phyloP scores from a whole-genome alignment of 1,284 basidiomycete species.

The Sparassis latifolia region DNA sequence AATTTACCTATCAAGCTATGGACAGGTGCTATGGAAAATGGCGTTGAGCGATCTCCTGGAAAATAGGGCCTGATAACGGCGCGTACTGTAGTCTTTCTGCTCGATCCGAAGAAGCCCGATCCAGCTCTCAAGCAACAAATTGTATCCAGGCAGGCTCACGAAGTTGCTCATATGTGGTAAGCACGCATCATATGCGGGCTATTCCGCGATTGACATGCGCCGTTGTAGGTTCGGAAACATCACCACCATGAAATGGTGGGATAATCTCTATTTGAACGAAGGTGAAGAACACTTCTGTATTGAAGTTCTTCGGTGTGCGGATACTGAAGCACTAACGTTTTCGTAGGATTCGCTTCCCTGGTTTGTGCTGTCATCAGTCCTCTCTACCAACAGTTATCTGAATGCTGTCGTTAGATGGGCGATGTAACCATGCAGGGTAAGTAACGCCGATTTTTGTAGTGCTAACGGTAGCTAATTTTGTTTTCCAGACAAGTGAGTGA shows the following conservation, averaged over 20 bases:
- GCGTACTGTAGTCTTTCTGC: conserved; percentile 76
- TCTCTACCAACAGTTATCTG: not conserved
- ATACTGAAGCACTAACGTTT: not conserved
- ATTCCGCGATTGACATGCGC: not conserved
- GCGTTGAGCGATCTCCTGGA: not conserved
- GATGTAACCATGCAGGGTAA: conserved; percentile 86
- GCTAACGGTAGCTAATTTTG: conserved; percentile 1
- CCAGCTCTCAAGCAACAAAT: conserved; percentile 76
- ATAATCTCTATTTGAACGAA: conserved; percentile 83
- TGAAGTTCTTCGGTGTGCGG: conserved; percentile 15
- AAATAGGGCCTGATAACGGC: conserved; percentile 83
- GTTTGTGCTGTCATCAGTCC: conserved; percentile 25
- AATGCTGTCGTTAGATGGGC: conserved; percentile 54
- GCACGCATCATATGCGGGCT: conserved; percentile 17
- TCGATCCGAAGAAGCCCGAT: conserved; percentile 76
- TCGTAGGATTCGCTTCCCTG: conserved; percentile 79
- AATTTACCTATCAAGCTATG: not conserved
- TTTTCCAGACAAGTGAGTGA: conserved; percentile 39
- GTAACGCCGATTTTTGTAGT: conserved; percentile 11
- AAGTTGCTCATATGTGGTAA: conserved; percentile 81
- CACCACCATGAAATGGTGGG: conserved; percentile 94
- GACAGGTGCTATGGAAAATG: not conserved
- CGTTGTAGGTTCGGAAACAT: conserved; percentile 77
- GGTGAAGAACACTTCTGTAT: conserved; percentile 28
- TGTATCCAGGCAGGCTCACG: conserved; percentile 77